phyloP scores from a whole-genome alignment of 306 rosid species.

The Fragaria vesca region DNA sequence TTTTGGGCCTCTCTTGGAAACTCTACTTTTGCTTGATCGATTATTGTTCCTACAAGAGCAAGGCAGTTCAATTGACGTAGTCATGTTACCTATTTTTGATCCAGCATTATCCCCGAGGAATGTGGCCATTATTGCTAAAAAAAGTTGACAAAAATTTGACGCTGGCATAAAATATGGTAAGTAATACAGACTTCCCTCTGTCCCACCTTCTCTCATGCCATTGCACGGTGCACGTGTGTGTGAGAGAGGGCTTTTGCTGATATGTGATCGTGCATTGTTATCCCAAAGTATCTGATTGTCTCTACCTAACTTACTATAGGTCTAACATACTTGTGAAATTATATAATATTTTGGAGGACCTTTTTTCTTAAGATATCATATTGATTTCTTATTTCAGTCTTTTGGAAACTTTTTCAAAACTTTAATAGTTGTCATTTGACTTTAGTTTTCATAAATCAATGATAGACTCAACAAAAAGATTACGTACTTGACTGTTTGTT shows the following conservation, averaged over 20 bases:
- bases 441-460: neutral
- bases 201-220: neutral
- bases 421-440: neutral
- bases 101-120: slow-evolving; percentile 85
- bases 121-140: slow-evolving; percentile 80
- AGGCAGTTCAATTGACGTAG: slow-evolving; percentile 58
- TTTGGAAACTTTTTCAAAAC: neutral
- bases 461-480: neutral
- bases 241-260: neutral
- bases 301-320: neutral
- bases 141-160: slow-evolving; percentile 32
- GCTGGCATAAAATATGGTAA: slow-evolving; percentile 18
- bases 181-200: neutral
- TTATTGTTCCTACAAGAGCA: slow-evolving; percentile 84
- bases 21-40: slow-evolving; percentile 84
- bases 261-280: neutral
- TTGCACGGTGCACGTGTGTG: neutral
- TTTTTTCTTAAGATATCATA: neutral
- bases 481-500: neutral
- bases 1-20: slow-evolving; percentile 84
- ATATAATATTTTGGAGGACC: neutral
- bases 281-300: neutral
- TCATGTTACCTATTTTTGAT: slow-evolving; percentile 68
- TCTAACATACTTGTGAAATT: neutral
- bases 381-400: neutral